Conservation (phyloP, 1,139 yeast species). For the Meyerozyma smithsonii region DNA sequence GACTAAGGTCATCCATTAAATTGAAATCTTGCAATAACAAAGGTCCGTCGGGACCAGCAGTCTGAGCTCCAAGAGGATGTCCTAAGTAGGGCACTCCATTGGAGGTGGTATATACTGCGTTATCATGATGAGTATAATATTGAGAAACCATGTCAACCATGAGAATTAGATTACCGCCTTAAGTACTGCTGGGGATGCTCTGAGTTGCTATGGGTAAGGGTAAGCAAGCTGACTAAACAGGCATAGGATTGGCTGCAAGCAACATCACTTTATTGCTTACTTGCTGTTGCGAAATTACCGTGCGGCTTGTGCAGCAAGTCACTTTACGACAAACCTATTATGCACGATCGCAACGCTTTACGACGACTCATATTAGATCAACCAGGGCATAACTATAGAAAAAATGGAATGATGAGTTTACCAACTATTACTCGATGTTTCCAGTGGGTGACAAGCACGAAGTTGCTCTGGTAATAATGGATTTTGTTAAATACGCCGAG, state of each 20-base stretch:
- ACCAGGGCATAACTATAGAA: too few species aligned
- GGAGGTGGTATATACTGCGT: slow-evolving; percentile 23
- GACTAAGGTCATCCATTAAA: slow-evolving; percentile 52
- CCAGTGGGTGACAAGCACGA: too few species aligned
- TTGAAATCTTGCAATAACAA: slow-evolving; percentile 53
- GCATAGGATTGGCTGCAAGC: neutral
- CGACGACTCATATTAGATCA: too few species aligned
- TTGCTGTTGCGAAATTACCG: neutral
- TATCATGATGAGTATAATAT: neutral
- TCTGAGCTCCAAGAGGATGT: slow-evolving; percentile 25
- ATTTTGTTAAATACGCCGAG: too few species aligned
- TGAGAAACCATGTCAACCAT: neutral
- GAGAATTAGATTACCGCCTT: neutral
- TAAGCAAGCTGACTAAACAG: neutral
- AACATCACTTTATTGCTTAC: neutral
- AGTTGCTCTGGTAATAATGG: too few species aligned
- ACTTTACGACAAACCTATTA: neutral
- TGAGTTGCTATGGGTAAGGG: neutral
- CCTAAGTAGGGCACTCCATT: slow-evolving; percentile 23
- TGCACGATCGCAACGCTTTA: neutral
- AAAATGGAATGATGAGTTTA: too few species aligned
- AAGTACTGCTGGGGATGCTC: neutral
- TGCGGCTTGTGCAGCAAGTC: neutral
- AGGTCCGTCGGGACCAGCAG: slow-evolving; percentile 46
- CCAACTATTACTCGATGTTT: too few species aligned